Evolutionary conservation across 164 flowering plant genomes (phyloP).

Genomic region (Amborella trichopoda): DNA sequence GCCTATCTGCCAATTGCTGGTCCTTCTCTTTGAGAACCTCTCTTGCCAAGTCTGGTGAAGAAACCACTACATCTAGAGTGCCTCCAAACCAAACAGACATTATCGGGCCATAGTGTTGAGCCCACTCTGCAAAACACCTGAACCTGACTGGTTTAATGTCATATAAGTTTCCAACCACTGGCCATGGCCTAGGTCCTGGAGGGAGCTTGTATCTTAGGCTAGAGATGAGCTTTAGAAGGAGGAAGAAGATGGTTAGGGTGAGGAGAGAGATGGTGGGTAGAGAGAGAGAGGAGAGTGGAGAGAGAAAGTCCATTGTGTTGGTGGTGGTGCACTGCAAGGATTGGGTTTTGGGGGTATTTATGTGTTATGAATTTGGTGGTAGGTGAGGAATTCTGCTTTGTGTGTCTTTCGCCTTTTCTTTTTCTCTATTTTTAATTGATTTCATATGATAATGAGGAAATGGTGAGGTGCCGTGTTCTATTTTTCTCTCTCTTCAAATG

Average conservation of each 20-base stretch:
- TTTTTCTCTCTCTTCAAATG: no score
- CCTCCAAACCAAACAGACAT: conserved; percentile 45
- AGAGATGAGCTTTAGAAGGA: conserved; percentile 17
- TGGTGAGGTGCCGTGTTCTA: no score
- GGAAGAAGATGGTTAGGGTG: conserved; percentile 3
- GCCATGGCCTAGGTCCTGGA: conserved; percentile 47
- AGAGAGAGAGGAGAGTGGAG: not conserved
- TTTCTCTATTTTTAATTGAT: no score
- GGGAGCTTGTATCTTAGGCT: conserved; percentile 31
- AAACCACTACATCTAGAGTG: conserved; percentile 29
- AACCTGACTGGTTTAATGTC: conserved; percentile 37
- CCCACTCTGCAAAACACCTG: conserved; percentile 46
- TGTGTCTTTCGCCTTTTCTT: no score
- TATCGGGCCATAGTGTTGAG: conserved; percentile 35
- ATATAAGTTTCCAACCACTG: conserved; percentile 44
- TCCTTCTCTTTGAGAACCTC: conserved; percentile 52
- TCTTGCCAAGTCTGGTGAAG: conserved; percentile 27
- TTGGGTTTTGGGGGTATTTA: no score
- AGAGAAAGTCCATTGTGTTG: not conserved
- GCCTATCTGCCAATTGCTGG: conserved; percentile 36
- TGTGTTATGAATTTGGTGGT: no score
- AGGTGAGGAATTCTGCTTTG: no score
- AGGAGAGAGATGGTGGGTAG: not conserved
- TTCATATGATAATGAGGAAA: no score
- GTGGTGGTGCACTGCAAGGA: no score